Evolutionary conservation across 768 basidiomycete species (phyloP).

Genomic region (Lentinula lateritia): DNA sequence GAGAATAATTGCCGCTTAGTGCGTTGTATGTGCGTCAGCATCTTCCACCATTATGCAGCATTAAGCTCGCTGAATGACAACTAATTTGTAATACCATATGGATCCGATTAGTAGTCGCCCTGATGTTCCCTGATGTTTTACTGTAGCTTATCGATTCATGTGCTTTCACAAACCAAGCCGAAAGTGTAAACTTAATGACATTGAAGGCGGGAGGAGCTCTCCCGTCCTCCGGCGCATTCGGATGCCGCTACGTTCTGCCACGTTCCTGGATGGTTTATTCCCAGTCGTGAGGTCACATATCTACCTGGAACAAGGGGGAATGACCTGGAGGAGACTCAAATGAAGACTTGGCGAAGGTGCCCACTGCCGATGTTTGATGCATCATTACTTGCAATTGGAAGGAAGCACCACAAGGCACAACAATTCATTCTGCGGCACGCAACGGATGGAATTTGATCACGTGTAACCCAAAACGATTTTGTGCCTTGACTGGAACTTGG

Average conservation of each 20-base stretch:
- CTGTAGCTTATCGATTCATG: background rate
- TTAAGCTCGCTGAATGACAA: background rate
- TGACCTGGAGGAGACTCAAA: too few species aligned
- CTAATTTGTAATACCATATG: background rate
- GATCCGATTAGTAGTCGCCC: background rate
- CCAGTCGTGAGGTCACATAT: too few species aligned
- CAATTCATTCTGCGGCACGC: background rate
- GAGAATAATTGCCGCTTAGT: slow-evolving; percentile 22
- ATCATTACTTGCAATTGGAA: too few species aligned
- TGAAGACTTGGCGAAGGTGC: too few species aligned
- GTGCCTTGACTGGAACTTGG: slow-evolving; percentile 2
- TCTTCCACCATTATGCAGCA: background rate
- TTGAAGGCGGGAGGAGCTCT: background rate
- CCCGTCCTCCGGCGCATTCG: background rate
- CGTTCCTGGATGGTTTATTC: background rate
- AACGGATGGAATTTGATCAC: background rate
- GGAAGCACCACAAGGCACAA: background rate
- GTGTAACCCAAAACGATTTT: background rate
- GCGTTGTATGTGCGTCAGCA: background rate
- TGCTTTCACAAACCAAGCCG: background rate
- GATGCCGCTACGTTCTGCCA: background rate
- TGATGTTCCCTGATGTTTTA: background rate
- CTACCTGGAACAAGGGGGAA: too few species aligned
- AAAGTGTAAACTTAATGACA: background rate
- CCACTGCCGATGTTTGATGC: too few species aligned